Percentiles rank a stretch among this genome's conserved stretches.
Evolutionary conservation across 306 rosid genomes (phyloP).

Genomic region (Prunus fruticosa): DNA sequence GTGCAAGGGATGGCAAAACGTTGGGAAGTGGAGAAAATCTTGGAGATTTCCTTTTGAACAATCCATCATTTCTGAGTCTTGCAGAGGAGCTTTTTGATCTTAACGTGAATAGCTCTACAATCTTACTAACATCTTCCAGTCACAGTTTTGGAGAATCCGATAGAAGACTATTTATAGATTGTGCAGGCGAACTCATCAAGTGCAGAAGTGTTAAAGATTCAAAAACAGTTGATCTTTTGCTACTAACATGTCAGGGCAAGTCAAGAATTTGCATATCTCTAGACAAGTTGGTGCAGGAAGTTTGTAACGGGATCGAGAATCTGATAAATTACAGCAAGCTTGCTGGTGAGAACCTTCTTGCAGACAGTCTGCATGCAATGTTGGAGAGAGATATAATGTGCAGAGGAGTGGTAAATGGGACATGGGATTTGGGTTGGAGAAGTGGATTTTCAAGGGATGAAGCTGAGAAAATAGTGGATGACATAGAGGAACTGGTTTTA

Average conservation of each 20-base stretch:
- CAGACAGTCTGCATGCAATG: constrained; percentile 51
- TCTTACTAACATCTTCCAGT: constrained; percentile 27
- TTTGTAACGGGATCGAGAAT: constrained; percentile 41
- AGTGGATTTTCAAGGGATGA: constrained; percentile 62
- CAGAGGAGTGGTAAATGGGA: constrained; percentile 56
- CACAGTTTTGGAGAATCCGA: constrained; percentile 20
- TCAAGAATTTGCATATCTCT: constrained; percentile 41
- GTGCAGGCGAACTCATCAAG: constrained; percentile 66
- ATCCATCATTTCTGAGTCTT: constrained; percentile 56
- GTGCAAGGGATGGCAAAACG: constrained; percentile 10
- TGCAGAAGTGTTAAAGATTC: constrained; percentile 41
- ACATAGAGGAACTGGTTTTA: constrained; percentile 56
- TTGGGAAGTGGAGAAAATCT: constrained; percentile 27
- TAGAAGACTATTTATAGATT: constrained; percentile 46
- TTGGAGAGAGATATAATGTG: constrained; percentile 62
- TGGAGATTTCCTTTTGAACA: constrained; percentile 49
- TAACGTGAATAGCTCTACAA: constrained; percentile 32
- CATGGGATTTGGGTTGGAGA: constrained; percentile 81
- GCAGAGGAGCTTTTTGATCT: constrained; percentile 63
- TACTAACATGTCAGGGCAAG: constrained; percentile 33
- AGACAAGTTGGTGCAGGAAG: constrained; percentile 56
- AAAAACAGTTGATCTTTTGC: constrained; percentile 38
- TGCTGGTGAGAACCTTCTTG: constrained; percentile 27
- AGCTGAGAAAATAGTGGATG: constrained; percentile 63
- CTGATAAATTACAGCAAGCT: constrained; percentile 41